Evolutionary conservation across 108 stramenopile genomes (phyloP).

Genomic region (Nitzschia sp.): DNA sequence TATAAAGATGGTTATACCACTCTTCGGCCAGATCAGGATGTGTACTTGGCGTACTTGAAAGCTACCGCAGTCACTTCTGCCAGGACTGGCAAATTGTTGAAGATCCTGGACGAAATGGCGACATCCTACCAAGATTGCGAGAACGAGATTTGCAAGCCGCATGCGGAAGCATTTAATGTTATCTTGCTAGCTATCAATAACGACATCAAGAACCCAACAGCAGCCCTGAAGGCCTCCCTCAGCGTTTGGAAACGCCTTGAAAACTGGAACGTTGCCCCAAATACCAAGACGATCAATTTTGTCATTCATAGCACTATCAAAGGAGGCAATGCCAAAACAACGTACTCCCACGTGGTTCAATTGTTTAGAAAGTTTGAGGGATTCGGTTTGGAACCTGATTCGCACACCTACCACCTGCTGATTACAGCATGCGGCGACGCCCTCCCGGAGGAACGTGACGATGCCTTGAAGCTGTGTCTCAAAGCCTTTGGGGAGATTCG

Average conservation of each 20-base stretch:
- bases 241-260: slow-evolving; percentile 22
- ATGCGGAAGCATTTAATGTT: slow-evolving; percentile 29
- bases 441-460: slow-evolving; percentile 8
- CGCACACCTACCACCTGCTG: slow-evolving; percentile 13
- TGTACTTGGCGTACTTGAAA: slow-evolving; percentile 22
- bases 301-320: slow-evolving; percentile 23
- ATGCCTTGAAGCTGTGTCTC: slow-evolving; percentile 21
- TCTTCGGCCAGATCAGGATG: slow-evolving; percentile 29
- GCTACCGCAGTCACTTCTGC: slow-evolving; percentile 1
- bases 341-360: slow-evolving; percentile 1
- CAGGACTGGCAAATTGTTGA: slow-evolving; percentile 9
- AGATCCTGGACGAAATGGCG: slow-evolving; percentile 28
- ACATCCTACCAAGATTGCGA: slow-evolving; percentile 5
- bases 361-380: neutral
- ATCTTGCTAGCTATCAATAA: slow-evolving; percentile 14
- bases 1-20: slow-evolving; percentile 24
- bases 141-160: slow-evolving; percentile 27
- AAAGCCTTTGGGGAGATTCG: slow-evolving; percentile 36
- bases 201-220: neutral
- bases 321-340: slow-evolving; percentile 8
- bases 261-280: slow-evolving; percentile 23
- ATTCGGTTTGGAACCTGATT: slow-evolving; percentile 22
- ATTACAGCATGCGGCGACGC: slow-evolving; percentile 32
- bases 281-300: slow-evolving; percentile 28
- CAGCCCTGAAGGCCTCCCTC: slow-evolving; percentile 6